Base-by-base conservation (phyloP, 495 filamentous ascomycete genomes). In the Extremus antarcticus region DNA sequence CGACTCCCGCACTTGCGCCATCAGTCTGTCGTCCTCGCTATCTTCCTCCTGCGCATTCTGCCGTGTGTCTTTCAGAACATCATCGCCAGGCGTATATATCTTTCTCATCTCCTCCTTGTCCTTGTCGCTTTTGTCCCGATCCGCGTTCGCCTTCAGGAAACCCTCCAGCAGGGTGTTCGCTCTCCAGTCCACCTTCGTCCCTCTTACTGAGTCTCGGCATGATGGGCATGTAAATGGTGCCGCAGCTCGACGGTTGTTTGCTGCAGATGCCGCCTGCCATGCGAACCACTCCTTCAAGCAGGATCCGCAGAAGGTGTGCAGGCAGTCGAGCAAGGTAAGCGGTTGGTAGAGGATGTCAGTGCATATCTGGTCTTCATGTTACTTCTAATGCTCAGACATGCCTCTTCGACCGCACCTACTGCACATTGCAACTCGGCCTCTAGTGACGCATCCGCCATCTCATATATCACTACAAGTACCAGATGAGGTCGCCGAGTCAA, bases 311-410 rank as follows among this genome's bases (percentile, higher is more conserved):
- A 92, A 97, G 38, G 90, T 94, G 73, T 98, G 92, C 1, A 98
- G 82, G 68, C 92, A 98, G 74, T 97, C 88, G 66, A 98, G 87
- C 56, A 96, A 85, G 25, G 90, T 95, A 56, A 97, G 81, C 19
- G 92, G 92, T 67, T 95, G 87, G 74, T 88, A 94, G 57, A 98
- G 86, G 50, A 97, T 76, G 65, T 98, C 92, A 55, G 90, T 90
- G 71, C 92, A 98, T 61, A 98, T 96, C 91, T 96, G 49, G 21
- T 38, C 23, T 19, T 40, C 23, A 15, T 54, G 56, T 65, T 57
- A 68, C 60, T 51, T 57, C 24, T 43, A 21, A 32, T 47, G 53
- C 55, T 60, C 38, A 50, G 25, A 25, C 52, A 57, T 62, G 51
- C 45, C 38, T 47, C 25, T 48, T 48, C 32, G 9, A 25, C 25